Conservation (phyloP, 257 asterid species). For the Eucommia ulmoides region DNA sequence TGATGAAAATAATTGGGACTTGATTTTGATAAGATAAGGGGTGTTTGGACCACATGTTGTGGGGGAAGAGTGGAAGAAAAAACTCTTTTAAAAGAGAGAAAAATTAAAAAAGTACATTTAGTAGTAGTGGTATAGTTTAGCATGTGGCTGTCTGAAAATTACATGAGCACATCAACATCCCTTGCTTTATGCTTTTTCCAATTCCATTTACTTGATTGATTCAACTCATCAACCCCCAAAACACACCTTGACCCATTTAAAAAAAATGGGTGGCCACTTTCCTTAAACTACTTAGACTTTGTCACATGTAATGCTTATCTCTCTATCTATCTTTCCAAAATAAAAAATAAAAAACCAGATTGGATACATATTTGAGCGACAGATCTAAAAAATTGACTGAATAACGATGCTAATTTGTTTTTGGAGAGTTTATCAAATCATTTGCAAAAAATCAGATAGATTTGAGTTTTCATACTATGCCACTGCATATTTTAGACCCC, state of each 20-base stretch:
- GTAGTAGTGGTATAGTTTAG: constrained; percentile 12
- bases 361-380: too few relatives aligned
- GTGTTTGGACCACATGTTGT: constrained; percentile 21
- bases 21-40: constrained; percentile 22
- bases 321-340: not conserved
- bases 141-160: constrained; percentile 40
- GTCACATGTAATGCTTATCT: too few relatives aligned
- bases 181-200: constrained; percentile 19
- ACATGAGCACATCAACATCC: constrained; percentile 27
- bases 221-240: constrained; percentile 19
- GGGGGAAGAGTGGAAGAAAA: constrained; percentile 11
- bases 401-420: too few relatives aligned
- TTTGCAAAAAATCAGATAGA: too few relatives aligned
- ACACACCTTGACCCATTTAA: constrained; percentile 3
- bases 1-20: constrained; percentile 8
- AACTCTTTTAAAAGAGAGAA: constrained; percentile 4
- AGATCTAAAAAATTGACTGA: too few relatives aligned
- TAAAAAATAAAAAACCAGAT: too few relatives aligned
- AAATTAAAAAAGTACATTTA: too few relatives aligned
- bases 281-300: not conserved
- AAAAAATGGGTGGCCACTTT: constrained; percentile 10
- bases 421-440: too few relatives aligned
- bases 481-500: too few relatives aligned
- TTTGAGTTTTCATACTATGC: too few relatives aligned
- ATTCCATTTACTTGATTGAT: constrained; percentile 9